Evolutionary conservation across 225 moss, liverwort and hornwort genomes (phyloP).

Genomic region (Sphagnum contortum): DNA sequence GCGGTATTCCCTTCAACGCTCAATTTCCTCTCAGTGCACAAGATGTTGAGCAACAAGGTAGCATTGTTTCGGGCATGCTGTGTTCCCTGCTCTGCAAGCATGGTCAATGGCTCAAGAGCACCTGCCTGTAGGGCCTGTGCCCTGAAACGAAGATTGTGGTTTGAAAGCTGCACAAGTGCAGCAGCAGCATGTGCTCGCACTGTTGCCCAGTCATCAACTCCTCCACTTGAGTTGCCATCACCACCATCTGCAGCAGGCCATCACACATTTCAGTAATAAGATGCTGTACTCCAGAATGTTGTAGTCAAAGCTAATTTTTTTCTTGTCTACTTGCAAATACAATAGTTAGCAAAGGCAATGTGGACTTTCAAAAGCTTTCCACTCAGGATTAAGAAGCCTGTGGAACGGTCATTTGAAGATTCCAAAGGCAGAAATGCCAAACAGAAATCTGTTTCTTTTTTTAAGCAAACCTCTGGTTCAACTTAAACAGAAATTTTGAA

Average conservation of each 20-base stretch:
- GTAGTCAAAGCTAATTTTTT: too few relatives aligned
- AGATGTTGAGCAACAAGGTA: constrained; percentile 49
- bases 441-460: too few relatives aligned
- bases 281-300: too few relatives aligned
- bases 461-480: too few relatives aligned
- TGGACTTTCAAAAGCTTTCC: too few relatives aligned
- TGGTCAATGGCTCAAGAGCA: constrained; percentile 48
- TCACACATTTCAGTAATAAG: too few relatives aligned
- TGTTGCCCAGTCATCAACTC: constrained; percentile 48
- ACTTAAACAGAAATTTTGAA: too few relatives aligned
- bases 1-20: constrained; percentile 13
- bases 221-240: constrained; percentile 15
- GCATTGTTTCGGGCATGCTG: constrained; percentile 76
- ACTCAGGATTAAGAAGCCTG: too few relatives aligned
- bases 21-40: constrained; percentile 22
- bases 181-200: constrained; percentile 84
- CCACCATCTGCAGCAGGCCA: constrained; percentile 9
- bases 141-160: constrained; percentile 75
- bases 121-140: constrained; percentile 70
- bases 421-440: too few relatives aligned
- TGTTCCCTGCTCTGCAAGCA: constrained; percentile 58
- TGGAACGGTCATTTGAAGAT: too few relatives aligned
- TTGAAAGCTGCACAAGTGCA: constrained; percentile 63
- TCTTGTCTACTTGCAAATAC: too few relatives aligned
- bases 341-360: too few relatives aligned